Conservation (phyloP, 768 basidiomycete genomes). For the Galerina marginata region DNA sequence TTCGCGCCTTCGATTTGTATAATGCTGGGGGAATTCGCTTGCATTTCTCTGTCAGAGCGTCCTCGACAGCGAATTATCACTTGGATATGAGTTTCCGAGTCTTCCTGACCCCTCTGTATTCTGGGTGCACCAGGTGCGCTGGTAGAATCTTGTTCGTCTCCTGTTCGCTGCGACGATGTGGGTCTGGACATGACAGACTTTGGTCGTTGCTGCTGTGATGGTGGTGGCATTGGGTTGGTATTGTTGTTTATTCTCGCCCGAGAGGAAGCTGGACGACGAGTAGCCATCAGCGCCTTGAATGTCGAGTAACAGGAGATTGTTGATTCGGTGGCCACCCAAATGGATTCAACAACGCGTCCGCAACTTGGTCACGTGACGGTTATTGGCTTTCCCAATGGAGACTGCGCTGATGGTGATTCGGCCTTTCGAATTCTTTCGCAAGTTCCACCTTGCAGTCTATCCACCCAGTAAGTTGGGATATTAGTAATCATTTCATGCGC, state of each 20-base stretch:
- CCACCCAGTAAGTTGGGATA: no score
- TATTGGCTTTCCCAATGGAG: background rate
- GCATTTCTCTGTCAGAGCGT: constrained; percentile 84
- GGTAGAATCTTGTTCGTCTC: constrained; percentile 16
- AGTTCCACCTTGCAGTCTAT: no score
- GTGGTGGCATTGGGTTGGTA: constrained; percentile 30
- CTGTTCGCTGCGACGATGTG: constrained; percentile 30
- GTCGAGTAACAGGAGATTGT: constrained; percentile 10
- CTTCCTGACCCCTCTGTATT: constrained; percentile 38
- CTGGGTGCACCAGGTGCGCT: constrained; percentile 5
- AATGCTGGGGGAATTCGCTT: constrained; percentile 88
- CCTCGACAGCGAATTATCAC: constrained; percentile 91
- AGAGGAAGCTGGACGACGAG: constrained; percentile 61
- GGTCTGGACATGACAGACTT: constrained; percentile 56
- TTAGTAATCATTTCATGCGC: no score
- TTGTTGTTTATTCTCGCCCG: constrained; percentile 46
- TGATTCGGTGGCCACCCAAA: background rate
- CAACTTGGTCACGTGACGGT: constrained; percentile 21
- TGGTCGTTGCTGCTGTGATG: constrained; percentile 46
- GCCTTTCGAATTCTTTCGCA: no score
- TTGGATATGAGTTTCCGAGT: constrained; percentile 84
- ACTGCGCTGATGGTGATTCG: no score
- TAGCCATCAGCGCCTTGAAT: constrained; percentile 52
- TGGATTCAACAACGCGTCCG: constrained; percentile 22
- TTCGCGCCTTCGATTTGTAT: constrained; percentile 79